Percentiles rank a stretch among this genome's conserved stretches.
Evolutionary conservation across 1,284 basidiomycete species (phyloP).

Genomic region (Cutaneotrichosporon sp.): DNA sequence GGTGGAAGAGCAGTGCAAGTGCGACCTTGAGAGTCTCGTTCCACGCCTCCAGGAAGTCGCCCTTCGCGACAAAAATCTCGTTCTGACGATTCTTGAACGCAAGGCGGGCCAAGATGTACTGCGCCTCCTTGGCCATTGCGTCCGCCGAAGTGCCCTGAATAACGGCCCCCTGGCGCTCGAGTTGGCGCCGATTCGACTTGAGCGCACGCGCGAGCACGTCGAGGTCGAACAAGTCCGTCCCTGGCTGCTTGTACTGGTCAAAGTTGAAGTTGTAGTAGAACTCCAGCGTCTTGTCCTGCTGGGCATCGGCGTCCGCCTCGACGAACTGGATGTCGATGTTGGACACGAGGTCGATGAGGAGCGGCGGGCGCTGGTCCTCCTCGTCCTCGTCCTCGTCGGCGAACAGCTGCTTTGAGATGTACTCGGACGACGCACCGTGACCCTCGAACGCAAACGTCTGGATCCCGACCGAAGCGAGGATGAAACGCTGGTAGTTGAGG

Average conservation of each 20-base stretch:
- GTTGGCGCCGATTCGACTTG: slow-evolving; percentile 60
- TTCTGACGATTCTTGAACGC: slow-evolving; percentile 82
- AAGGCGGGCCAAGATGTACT: slow-evolving; percentile 75
- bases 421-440: slow-evolving; percentile 69
- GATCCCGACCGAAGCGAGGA: slow-evolving; percentile 82
- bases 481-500: slow-evolving; percentile 76
- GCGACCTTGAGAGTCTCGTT: slow-evolving; percentile 75
- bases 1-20: slow-evolving; percentile 75
- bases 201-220: slow-evolving; percentile 68
- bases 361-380: slow-evolving; percentile 70
- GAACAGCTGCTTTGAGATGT: slow-evolving; percentile 72
- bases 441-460: slow-evolving; percentile 84
- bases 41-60: slow-evolving; percentile 76
- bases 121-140: slow-evolving; percentile 67
- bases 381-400: slow-evolving; percentile 58
- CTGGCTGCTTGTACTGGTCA: slow-evolving; percentile 68
- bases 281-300: slow-evolving; percentile 58
- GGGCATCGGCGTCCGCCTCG: slow-evolving; percentile 66
- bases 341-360: slow-evolving; percentile 82
- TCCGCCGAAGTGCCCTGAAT: slow-evolving; percentile 65
- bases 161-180: slow-evolving; percentile 69
- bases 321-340: slow-evolving; percentile 84
- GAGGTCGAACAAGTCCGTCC: slow-evolving; percentile 74
- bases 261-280: slow-evolving; percentile 71
- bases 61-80: slow-evolving; percentile 70